Conservation (phyloP, 257 asterid genomes). For the Scutellaria galericulata region DNA sequence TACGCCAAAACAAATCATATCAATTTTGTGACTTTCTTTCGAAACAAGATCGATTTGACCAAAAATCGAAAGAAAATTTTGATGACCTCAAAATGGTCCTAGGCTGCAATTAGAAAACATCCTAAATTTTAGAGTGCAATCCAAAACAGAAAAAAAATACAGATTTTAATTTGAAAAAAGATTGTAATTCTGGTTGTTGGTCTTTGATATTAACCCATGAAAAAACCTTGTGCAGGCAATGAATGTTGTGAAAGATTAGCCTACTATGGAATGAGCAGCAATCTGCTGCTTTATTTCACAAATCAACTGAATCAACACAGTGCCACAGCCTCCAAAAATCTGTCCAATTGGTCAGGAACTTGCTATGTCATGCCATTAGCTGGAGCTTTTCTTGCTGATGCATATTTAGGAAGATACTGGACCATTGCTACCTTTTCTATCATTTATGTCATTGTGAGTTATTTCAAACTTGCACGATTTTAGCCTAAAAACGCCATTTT, state of each 20-base stretch:
- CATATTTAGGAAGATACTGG: constrained; percentile 77
- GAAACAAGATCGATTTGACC: too few species aligned
- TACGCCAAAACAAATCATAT: too few species aligned
- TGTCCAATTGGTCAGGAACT: constrained; percentile 77
- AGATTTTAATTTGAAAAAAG: too few species aligned
- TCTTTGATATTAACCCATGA: too few species aligned
- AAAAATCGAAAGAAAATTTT: too few species aligned
- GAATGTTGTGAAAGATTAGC: constrained; percentile 79
- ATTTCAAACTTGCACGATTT: background rate
- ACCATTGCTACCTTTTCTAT: constrained; percentile 69
- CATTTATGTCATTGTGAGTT: constrained; percentile 65
- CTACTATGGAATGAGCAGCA: constrained; percentile 77
- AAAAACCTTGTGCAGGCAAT: constrained; percentile 41
- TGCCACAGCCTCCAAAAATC: constrained; percentile 60
- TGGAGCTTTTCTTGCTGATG: constrained; percentile 82
- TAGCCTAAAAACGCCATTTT: background rate
- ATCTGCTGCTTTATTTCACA: constrained; percentile 55
- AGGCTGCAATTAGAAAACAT: too few species aligned
- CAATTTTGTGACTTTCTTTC: too few species aligned
- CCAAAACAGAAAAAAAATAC: too few species aligned
- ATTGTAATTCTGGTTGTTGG: too few species aligned
- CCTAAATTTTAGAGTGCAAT: too few species aligned
- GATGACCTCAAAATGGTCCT: too few species aligned
- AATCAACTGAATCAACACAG: constrained; percentile 60
- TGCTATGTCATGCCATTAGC: constrained; percentile 70